Base-by-base conservation (phyloP, 305 asterid genomes). In the Fraxinus nigra region DNA sequence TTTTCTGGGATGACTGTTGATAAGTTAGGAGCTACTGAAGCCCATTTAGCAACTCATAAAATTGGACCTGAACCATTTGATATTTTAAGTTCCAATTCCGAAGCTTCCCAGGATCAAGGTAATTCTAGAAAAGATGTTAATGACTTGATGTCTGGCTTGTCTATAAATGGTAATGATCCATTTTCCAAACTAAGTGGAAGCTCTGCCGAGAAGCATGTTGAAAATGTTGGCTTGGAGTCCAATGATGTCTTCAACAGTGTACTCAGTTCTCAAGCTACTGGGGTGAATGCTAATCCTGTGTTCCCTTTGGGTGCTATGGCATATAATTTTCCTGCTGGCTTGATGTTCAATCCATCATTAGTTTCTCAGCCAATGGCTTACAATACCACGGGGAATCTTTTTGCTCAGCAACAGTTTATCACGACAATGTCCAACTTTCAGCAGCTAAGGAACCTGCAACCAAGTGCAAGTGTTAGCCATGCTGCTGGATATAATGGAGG, bases 371-470 rank as follows among this genome's bases (percentile, higher is more conserved):
- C 87, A 76, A 86, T 94, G 84, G 89, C 90, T 84, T 90, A 90
- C 82, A 81, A 82, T 80, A 87, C 93, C 78, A 89, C 89, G 92
- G 94, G 92, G 40, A 90, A 59, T 86, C 89, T 92, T 85, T 77
- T 91, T 72, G 93, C 97, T 82, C 98, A 96, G 77, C 98, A 92
- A 82, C 98, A 92, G 87, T 85, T 93, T 84, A 92, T 94, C 82
- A 93, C 98, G 82, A 85, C 97, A 46, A 91, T 94, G 94, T 89
- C 97, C 85, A 93, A 89, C 90, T 92, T 91, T 84, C 98, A 94
- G 88, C 98, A 94, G 81, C 88, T 85, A 34, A 97, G 95, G 69
- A 89, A 85, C 86, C 65, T 92, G 84, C 98, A 91, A 78, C 43
- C 87, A 38, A 85, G 82, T 77, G 46, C 87, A n/a, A 72, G 85